These are phyloP conservation scores for Rhynchospora pubera DNA, from an alignment of 176 grass and related monocot genomes.

Conservation along the genomic window DNA sequence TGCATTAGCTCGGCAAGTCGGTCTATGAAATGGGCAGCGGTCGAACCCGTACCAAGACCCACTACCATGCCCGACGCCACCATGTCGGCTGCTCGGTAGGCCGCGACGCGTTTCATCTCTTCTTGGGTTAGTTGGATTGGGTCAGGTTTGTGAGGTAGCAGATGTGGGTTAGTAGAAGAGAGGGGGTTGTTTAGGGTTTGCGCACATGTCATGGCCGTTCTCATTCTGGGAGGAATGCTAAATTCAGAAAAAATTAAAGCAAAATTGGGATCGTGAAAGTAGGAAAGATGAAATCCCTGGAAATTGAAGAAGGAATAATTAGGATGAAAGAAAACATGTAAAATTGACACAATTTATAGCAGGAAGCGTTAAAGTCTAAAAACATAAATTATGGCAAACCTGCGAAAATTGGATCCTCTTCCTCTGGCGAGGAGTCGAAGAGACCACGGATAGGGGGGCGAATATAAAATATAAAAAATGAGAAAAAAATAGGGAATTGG, in stretches of 20 bases:
- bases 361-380: background rate
- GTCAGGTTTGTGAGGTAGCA: background rate
- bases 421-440: background rate
- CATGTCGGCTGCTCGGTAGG: conserved; percentile 6
- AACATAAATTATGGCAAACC: background rate
- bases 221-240: background rate
- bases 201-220: conserved; percentile 10
- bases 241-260: background rate
- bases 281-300: background rate
- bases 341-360: background rate
- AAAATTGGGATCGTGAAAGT: too few relatives aligned
- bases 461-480: background rate
- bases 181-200: background rate
- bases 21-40: conserved; percentile 29
- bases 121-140: conserved; percentile 6
- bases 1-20: conserved; percentile 19
- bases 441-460: background rate
- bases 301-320: background rate
- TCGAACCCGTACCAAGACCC: conserved; percentile 26
- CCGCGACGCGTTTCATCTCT: conserved; percentile 16
- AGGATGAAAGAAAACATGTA: background rate
- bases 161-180: too few relatives aligned
- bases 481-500: background rate
- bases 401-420: background rate
- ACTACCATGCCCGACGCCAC: conserved; percentile 24